Conservation (phyloP, 2,329 filamentous ascomycete species). For the Massarina eburnea region DNA sequence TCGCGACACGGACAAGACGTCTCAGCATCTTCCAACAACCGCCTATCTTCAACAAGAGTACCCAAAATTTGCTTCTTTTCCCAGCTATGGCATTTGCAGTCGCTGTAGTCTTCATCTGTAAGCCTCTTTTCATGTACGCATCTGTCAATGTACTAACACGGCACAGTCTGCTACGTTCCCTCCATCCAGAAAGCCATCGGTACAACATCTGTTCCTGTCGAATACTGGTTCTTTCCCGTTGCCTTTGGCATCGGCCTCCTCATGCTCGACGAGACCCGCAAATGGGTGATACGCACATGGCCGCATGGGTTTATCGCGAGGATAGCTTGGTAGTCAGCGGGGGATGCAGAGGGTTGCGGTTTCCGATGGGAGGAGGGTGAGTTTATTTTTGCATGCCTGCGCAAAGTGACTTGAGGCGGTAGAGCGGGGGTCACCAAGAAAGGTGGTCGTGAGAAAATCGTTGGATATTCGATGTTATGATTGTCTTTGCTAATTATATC, state of each 20-base stretch:
- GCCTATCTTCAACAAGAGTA: conserved; percentile 63
- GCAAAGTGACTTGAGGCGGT: background rate
- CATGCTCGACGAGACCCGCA: conserved; percentile 67
- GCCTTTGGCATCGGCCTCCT: conserved; percentile 68
- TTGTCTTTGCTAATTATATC: too few species aligned
- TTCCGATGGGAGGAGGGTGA: background rate
- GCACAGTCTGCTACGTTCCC: conserved; percentile 60
- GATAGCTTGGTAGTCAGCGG: conserved; percentile 2
- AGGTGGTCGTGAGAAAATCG: too few species aligned
- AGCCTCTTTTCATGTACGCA: background rate
- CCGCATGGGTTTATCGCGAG: conserved; percentile 59
- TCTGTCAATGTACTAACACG: conserved; percentile 2
- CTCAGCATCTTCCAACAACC: conserved; percentile 71
- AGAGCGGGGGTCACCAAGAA: too few species aligned
- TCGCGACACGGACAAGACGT: conserved; percentile 64
- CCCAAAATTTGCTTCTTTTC: conserved; percentile 68
- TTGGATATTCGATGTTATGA: too few species aligned
- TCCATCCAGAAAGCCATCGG: conserved; percentile 62
- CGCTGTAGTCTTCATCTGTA: conserved; percentile 64
- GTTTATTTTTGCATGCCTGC: background rate
- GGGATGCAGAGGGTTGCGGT: too few species aligned
- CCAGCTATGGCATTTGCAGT: conserved; percentile 71
- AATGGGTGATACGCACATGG: conserved; percentile 62
- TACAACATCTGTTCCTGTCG: conserved; percentile 66
- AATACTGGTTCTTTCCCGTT: conserved; percentile 76